Evolutionary conservation across 2,329 filamentous ascomycete genomes (phyloP).

Genomic region (Exserohilum rostratum): DNA sequence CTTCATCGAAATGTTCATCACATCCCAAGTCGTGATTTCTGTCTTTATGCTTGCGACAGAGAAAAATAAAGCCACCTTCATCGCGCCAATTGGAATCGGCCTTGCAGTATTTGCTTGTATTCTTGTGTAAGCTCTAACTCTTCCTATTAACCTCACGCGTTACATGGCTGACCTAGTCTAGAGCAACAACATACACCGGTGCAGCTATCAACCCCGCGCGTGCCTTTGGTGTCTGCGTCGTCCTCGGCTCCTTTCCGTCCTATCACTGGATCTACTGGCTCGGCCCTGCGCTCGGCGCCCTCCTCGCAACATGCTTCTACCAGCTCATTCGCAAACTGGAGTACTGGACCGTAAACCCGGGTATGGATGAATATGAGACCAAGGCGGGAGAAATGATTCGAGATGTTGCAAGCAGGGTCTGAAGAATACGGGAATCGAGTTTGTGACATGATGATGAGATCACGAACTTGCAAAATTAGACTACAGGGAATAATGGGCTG

Average conservation of each 20-base stretch:
- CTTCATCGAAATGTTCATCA: conserved; percentile 28
- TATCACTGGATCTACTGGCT: conserved; percentile 51
- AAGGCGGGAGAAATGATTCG: background rate
- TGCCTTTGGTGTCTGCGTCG: conserved; percentile 53
- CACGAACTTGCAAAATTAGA: background rate
- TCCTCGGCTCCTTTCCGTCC: conserved; percentile 43
- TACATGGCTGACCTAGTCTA: conserved; percentile 57
- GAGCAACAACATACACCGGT: conserved; percentile 54
- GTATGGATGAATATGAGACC: conserved; percentile 5
- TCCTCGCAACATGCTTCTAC: conserved; percentile 57
- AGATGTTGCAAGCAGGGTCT: conserved; percentile 1
- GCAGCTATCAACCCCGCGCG: conserved; percentile 54
- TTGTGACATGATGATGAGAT: background rate
- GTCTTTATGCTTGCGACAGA: conserved; percentile 64
- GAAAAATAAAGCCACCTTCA: conserved; percentile 63
- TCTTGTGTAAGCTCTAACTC: conserved; percentile 26
- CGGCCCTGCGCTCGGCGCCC: conserved; percentile 49
- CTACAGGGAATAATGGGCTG: background rate
- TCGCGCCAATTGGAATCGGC: conserved; percentile 59
- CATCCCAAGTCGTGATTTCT: conserved; percentile 41
- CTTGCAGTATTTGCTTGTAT: too few species aligned
- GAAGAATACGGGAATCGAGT: background rate
- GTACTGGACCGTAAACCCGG: conserved; percentile 42
- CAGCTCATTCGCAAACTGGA: conserved; percentile 50
- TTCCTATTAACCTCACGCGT: conserved; percentile 66